Base-by-base conservation (phyloP, 441 rosid genomes). In the Euphorbia schlechtendalii region DNA sequence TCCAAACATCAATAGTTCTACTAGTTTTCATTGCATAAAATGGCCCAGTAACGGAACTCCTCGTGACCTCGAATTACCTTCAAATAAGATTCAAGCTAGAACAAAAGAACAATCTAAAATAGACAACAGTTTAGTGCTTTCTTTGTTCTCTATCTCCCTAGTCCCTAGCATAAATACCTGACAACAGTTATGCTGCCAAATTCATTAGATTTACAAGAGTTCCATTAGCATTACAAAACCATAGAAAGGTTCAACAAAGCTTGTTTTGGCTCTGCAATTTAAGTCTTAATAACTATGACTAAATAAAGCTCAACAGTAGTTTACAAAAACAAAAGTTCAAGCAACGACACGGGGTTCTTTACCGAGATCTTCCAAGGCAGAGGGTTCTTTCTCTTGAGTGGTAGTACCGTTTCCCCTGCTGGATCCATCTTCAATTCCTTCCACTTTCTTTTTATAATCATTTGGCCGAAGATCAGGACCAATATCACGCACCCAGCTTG, bases 391-490 rank as follows among this genome's bases (percentile, higher is more conserved):
- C 63, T 71, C 85, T 69, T 74, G 68, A 65, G 74, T 58, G 9
- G 65, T 15, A 27, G 36, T 14, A 8, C 49, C 14, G 43, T 62
- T 67, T 22, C 43, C 68, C 18, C 63, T 69, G 45, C 45, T 43
- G 38, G 70, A 1, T 66, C 67, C 53, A 21, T 57, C 85, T 74
- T 75, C 79, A 66, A 53, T 53, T 28, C 24, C 76, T 38, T 49
- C 84, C 21, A 67, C 74, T 13, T 74, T 76, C 73, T 88, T 67
- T 83, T 87, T 82, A 72, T 84, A 86, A 71, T 88, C 84, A 71
- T 83, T 77, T 5, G 96, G 98, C 58, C 88, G 79, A 77, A 90
- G 96, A 17, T 92, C 96, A 69, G 92, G 97, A 80, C 92, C 96
- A 75, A 88, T 90, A 65, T 92, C 95, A 38, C 97, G 71, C 9